Percentiles rank a stretch among this genome's conserved stretches.
These are phyloP conservation scores for Verbascum thapsus DNA, from an alignment of 257 asterid species.

Conservation along the genomic window DNA sequence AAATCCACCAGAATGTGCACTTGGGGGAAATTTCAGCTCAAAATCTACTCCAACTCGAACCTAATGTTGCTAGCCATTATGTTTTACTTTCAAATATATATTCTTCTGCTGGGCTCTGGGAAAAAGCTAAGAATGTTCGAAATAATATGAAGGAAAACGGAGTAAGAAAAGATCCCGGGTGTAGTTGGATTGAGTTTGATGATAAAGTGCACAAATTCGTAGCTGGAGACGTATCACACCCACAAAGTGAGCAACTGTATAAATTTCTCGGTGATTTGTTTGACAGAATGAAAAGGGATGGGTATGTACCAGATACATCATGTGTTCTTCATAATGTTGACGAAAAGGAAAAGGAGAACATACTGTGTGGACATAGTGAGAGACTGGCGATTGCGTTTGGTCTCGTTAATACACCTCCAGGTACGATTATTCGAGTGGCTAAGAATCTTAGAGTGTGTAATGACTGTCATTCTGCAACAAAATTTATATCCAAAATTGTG, in stretches of 20 bases:
- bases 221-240: slow-evolving; percentile 74
- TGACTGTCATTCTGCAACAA: slow-evolving; percentile 85
- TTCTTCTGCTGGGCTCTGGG: slow-evolving; percentile 78
- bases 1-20: slow-evolving; percentile 64
- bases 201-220: slow-evolving; percentile 72
- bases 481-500: slow-evolving; percentile 64
- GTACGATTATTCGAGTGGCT: slow-evolving; percentile 66
- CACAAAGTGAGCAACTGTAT: slow-evolving; percentile 62
- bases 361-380: slow-evolving; percentile 87
- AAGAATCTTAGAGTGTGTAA: slow-evolving; percentile 88
- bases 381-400: slow-evolving; percentile 86
- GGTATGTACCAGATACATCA: slow-evolving; percentile 80
- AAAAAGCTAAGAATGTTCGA: slow-evolving; percentile 61
- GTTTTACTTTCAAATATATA: slow-evolving; percentile 78
- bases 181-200: slow-evolving; percentile 79
- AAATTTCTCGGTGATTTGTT: slow-evolving; percentile 47
- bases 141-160: slow-evolving; percentile 66
- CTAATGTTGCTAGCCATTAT: slow-evolving; percentile 81
- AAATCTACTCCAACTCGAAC: slow-evolving; percentile 65
- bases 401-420: slow-evolving; percentile 67
- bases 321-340: slow-evolving; percentile 85
- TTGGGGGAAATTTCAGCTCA: slow-evolving; percentile 74
- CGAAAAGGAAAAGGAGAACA: slow-evolving; percentile 73
- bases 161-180: slow-evolving; percentile 79
- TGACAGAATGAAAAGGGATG: slow-evolving; percentile 64